Conservation (phyloP, 768 basidiomycete species). For the Lactarius psammicola region DNA sequence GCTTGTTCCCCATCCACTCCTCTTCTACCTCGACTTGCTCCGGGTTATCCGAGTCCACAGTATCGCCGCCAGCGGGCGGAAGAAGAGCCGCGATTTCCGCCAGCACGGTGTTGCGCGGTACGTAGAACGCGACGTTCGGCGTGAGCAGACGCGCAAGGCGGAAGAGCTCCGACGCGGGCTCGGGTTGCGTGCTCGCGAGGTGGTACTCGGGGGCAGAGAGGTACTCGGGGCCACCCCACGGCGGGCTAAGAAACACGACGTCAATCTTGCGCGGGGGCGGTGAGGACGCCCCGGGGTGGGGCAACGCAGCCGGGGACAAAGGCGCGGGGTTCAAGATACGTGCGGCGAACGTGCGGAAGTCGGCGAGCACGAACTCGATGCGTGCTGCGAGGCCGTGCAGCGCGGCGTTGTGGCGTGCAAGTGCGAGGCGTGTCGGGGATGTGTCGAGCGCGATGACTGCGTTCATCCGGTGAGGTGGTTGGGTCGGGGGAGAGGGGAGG, state of each 20-base stretch:
- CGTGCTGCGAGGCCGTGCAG: slow-evolving; percentile 94
- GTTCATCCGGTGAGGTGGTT: neutral
- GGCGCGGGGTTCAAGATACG: slow-evolving; percentile 10
- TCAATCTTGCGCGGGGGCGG: slow-evolving; percentile 58
- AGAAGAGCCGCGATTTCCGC: slow-evolving; percentile 65
- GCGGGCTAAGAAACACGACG: slow-evolving; percentile 90
- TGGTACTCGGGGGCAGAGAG: slow-evolving; percentile 58
- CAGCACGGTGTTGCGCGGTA: slow-evolving; percentile 79
- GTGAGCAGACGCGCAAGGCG: slow-evolving; percentile 67
- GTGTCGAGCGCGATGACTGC: slow-evolving; percentile 92
- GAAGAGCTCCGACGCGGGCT: slow-evolving; percentile 84
- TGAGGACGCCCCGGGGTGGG: neutral
- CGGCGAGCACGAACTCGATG: slow-evolving; percentile 89
- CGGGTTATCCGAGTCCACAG: slow-evolving; percentile 2
- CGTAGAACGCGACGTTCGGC: slow-evolving; percentile 81
- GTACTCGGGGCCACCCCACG: slow-evolving; percentile 90
- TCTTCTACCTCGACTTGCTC: slow-evolving; percentile 91
- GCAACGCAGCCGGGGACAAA: neutral
- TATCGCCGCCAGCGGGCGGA: slow-evolving; percentile 4
- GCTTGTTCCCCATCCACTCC: slow-evolving; percentile 91
- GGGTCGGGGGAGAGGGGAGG: neutral
- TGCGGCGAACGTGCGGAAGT: slow-evolving; percentile 82
- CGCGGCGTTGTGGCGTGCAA: slow-evolving; percentile 90
- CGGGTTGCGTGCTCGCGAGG: slow-evolving; percentile 69
- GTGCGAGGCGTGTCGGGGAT: slow-evolving; percentile 76